A percentile compares a stretch with the other conserved stretches of the same genome.
Conservation (phyloP, 176 grass and related monocot species). For the Oryza meridionalis region DNA sequence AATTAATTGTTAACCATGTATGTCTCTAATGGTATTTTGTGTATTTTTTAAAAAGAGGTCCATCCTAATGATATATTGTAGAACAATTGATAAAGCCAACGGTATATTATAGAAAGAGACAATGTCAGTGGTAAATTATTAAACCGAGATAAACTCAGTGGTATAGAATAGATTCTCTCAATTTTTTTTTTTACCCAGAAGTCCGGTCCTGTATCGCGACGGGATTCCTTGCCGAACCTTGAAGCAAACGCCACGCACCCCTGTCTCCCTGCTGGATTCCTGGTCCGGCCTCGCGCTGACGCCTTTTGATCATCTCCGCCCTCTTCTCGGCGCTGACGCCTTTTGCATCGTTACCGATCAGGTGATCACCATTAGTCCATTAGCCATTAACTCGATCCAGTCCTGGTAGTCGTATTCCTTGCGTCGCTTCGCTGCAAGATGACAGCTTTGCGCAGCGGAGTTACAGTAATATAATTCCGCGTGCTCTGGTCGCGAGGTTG, state of each 20-base stretch:
- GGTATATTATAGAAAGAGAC: too few relatives aligned
- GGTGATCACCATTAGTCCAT: not conserved
- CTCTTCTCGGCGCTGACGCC: too few relatives aligned
- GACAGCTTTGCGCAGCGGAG: not conserved
- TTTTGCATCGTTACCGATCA: not conserved
- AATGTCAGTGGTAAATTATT: too few relatives aligned
- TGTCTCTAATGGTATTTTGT: too few relatives aligned
- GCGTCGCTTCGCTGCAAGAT: not conserved
- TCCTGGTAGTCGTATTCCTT: constrained; percentile 24
- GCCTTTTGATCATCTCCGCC: not conserved
- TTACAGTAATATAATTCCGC: not conserved
- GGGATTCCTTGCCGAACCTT: constrained; percentile 32
- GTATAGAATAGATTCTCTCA: too few relatives aligned
- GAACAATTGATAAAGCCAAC: too few relatives aligned
- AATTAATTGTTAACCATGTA: too few relatives aligned
- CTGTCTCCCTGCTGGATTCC: not conserved
- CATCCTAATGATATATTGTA: too few relatives aligned
- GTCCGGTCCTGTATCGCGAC: not conserved
- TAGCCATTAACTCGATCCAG: too few relatives aligned
- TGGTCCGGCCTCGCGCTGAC: not conserved
- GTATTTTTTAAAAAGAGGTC: too few relatives aligned
- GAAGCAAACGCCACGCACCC: not conserved
- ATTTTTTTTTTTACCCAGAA: too few relatives aligned
- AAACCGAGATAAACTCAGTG: too few relatives aligned
- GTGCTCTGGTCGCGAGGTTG: not conserved